Evolutionary conservation across 345 rosid genomes (phyloP).

Genomic region (Angophora floribunda): DNA sequence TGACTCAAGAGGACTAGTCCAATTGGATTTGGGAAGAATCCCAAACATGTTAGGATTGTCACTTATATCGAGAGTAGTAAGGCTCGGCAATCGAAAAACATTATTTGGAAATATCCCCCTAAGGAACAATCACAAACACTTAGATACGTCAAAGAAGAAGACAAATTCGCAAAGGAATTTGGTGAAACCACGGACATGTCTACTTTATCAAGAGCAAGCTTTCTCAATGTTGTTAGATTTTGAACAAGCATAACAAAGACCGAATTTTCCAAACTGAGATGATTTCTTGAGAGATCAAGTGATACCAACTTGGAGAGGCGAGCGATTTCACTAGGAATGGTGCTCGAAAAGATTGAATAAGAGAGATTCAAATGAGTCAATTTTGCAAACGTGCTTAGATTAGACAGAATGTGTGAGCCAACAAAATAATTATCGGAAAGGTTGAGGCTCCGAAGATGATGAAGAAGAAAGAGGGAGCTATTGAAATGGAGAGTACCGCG

Average conservation of each 20-base stretch:
- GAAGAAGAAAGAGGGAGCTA: neutral
- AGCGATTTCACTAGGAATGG: neutral
- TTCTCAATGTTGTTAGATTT: neutral
- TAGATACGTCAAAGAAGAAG: neutral
- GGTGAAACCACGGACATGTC: too few species aligned
- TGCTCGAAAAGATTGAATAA: rapidly evolving
- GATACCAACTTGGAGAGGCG: neutral
- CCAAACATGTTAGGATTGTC: too few species aligned
- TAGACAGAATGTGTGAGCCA: rapidly evolving
- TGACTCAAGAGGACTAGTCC: neutral
- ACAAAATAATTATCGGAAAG: rapidly evolving
- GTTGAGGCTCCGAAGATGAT: neutral
- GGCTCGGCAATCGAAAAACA: too few species aligned
- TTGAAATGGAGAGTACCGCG: neutral
- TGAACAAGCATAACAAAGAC: neutral
- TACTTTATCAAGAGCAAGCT: neutral
- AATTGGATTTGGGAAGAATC: neutral
- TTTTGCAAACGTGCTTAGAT: neutral
- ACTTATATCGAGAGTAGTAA: too few species aligned
- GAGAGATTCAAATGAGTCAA: neutral
- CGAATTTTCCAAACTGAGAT: neutral
- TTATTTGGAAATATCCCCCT: too few species aligned
- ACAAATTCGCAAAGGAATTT: neutral
- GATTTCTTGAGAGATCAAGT: neutral
- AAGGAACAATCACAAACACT: too few species aligned